These are phyloP conservation scores for Beauveria scarabaeidicola DNA, from an alignment of 2,329 filamentous ascomycete species.

Conservation along the genomic window DNA sequence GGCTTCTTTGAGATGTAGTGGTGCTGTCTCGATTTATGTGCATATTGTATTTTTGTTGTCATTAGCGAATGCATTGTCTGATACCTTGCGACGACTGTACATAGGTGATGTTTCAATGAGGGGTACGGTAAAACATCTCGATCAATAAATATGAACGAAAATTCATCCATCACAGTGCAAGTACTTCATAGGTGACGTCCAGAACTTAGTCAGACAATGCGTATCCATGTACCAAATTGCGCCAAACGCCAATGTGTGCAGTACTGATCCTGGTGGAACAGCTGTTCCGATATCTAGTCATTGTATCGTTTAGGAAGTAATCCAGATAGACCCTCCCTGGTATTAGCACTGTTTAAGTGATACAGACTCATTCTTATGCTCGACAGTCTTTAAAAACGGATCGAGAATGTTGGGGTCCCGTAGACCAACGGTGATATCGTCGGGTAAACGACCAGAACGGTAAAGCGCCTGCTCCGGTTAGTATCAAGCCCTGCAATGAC, in stretches of 20 bases:
- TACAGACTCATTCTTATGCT: slow-evolving; percentile 51
- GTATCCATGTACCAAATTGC: neutral
- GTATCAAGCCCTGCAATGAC: no score
- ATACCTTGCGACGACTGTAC: neutral
- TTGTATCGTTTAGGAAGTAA: neutral
- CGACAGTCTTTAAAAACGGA: slow-evolving; percentile 61
- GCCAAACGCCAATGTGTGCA: slow-evolving; percentile 3
- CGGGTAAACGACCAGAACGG: slow-evolving; percentile 45
- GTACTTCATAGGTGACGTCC: neutral
- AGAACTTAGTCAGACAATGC: neutral
- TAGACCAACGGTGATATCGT: slow-evolving; percentile 68
- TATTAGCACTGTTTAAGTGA: neutral
- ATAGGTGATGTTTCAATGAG: neutral
- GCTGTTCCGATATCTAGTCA: neutral
- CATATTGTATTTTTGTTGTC: neutral
- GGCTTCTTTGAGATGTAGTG: slow-evolving; percentile 46
- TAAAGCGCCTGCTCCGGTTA: slow-evolving; percentile 33
- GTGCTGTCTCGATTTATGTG: neutral
- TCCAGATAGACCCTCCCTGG: no score
- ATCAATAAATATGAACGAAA: neutral
- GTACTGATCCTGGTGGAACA: neutral
- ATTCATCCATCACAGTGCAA: no score
- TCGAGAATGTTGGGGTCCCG: slow-evolving; percentile 72
- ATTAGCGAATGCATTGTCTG: slow-evolving; percentile 9
- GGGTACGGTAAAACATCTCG: neutral